Conservation (phyloP, 2,329 filamentous ascomycete genomes). For the Botryotinia narcissicola region DNA sequence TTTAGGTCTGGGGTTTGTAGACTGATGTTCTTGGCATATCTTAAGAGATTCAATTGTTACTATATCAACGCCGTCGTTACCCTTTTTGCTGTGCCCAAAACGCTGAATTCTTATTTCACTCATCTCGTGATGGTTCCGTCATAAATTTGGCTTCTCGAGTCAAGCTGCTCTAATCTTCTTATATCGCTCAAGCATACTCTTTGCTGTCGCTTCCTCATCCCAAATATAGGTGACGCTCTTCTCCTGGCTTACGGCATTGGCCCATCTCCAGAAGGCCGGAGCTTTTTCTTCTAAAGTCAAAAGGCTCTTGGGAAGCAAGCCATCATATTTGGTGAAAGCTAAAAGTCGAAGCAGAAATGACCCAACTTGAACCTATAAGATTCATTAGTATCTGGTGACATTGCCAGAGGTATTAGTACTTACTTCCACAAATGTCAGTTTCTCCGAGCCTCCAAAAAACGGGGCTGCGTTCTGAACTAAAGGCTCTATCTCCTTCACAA, state of each 20-base stretch:
- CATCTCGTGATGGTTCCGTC: background rate
- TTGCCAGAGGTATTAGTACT: conserved; percentile 22
- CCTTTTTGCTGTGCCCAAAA: background rate
- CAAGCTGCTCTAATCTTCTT: conserved; percentile 14
- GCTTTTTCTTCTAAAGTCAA: conserved; percentile 49
- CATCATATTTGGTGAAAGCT: conserved; percentile 51
- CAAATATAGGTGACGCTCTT: conserved; percentile 66
- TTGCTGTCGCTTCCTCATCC: conserved; percentile 50
- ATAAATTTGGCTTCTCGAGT: background rate
- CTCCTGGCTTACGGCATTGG: conserved; percentile 55
- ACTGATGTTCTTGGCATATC: conserved; percentile 9
- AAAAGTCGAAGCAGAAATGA: conserved; percentile 65
- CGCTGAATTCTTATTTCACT: background rate
- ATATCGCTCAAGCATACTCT: conserved; percentile 43
- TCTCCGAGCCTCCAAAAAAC: conserved; percentile 63
- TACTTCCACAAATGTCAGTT: conserved; percentile 73
- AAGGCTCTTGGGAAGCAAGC: conserved; percentile 51
- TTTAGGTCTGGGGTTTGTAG: background rate
- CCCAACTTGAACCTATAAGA: conserved; percentile 55
- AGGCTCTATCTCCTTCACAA: conserved; percentile 72
- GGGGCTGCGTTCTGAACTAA: conserved; percentile 56
- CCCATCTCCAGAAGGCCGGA: conserved; percentile 70
- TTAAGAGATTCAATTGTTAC: conserved; percentile 6
- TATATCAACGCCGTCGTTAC: conserved; percentile 13
- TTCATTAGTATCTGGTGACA: conserved; percentile 22